These are phyloP conservation scores for Haematococcus lacustris DNA, from an alignment of 139 green algal species.

Conservation along the genomic window DNA sequence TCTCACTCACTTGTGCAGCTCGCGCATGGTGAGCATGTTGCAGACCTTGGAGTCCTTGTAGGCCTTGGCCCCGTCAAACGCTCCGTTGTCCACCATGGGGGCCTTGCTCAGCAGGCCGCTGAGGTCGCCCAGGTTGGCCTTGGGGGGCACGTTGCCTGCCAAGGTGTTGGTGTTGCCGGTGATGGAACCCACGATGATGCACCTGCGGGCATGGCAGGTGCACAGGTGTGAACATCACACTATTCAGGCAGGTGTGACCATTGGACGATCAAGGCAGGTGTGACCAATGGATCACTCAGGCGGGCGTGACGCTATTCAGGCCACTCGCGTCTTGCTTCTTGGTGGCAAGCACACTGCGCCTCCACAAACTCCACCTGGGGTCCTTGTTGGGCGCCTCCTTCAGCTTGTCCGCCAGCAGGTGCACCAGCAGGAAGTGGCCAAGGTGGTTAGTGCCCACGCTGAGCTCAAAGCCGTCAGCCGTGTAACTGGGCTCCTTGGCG, in stretches of 20 bases:
- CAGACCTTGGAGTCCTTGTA: slow-evolving; percentile 96
- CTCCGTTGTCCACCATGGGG: slow-evolving; percentile 81
- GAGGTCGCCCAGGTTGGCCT: slow-evolving; percentile 86
- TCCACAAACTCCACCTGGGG: too few species aligned
- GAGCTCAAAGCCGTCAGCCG: slow-evolving; percentile 83
- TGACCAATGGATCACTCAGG: too few species aligned
- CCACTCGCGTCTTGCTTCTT: too few species aligned
- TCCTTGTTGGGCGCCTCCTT: slow-evolving; percentile 53
- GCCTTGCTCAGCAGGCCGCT: slow-evolving; percentile 47
- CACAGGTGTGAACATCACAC: too few species aligned
- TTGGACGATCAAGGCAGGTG: too few species aligned
- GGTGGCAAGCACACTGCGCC: too few species aligned
- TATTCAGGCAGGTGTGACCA: too few species aligned
- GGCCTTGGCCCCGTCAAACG: slow-evolving; percentile 91
- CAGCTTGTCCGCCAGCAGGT: slow-evolving; percentile 80
- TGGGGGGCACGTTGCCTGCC: slow-evolving; percentile 83
- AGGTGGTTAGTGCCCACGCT: slow-evolving; percentile 84
- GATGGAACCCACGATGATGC: slow-evolving; percentile 56
- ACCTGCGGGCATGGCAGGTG: too few species aligned
- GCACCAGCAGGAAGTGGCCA: slow-evolving; percentile 85
- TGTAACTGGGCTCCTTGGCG: slow-evolving; percentile 72
- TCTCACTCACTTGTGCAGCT: slow-evolving; percentile 59
- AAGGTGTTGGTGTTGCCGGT: slow-evolving; percentile 96
- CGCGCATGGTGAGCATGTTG: slow-evolving; percentile 94
- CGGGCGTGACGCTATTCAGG: too few species aligned